These are phyloP conservation scores for Pseudozyma sp. DNA, from an alignment of 1,284 basidiomycete species.

Conservation along the genomic window DNA sequence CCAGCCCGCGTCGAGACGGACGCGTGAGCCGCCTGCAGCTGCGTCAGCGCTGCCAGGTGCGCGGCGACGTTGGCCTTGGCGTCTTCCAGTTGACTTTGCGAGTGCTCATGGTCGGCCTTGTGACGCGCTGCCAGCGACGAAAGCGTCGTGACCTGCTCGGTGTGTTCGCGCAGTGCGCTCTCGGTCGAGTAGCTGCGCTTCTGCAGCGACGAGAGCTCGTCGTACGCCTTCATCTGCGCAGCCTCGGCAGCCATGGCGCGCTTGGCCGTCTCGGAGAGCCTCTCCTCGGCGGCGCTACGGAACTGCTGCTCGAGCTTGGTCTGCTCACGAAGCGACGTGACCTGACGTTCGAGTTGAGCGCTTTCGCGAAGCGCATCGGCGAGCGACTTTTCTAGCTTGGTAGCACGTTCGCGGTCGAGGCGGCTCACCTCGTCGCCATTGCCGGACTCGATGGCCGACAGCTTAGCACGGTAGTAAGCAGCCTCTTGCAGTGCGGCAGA, in stretches of 20 bases:
- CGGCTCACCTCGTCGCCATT: conserved; percentile 76
- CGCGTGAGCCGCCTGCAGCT: conserved; percentile 81
- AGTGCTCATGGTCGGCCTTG: conserved; percentile 80
- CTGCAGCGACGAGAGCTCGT: conserved; percentile 81
- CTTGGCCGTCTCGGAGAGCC: conserved; percentile 81
- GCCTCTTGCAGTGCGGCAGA: conserved; percentile 89
- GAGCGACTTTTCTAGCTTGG: conserved; percentile 83
- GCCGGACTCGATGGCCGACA: conserved; percentile 83
- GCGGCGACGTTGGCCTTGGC: conserved; percentile 74
- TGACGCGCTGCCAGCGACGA: conserved; percentile 81
- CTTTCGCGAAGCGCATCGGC: conserved; percentile 79
- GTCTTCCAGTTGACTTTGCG: conserved; percentile 79
- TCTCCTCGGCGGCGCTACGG: conserved; percentile 82
- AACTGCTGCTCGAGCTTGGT: conserved; percentile 74
- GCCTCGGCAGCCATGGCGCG: conserved; percentile 86
- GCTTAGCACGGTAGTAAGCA: conserved; percentile 93
- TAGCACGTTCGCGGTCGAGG: conserved; percentile 82
- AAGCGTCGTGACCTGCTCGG: conserved; percentile 80
- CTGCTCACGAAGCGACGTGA: conserved; percentile 70
- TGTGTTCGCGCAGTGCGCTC: conserved; percentile 79
- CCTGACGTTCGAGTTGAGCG: conserved; percentile 78
- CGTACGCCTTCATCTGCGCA: conserved; percentile 77
- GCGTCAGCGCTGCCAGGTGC: conserved; percentile 85
- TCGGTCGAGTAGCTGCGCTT: conserved; percentile 77
- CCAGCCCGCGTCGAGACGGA: conserved; percentile 81